Evolutionary conservation across 2,329 filamentous ascomycete genomes (phyloP).

Genomic region (Pestalotiopsis sp.): DNA sequence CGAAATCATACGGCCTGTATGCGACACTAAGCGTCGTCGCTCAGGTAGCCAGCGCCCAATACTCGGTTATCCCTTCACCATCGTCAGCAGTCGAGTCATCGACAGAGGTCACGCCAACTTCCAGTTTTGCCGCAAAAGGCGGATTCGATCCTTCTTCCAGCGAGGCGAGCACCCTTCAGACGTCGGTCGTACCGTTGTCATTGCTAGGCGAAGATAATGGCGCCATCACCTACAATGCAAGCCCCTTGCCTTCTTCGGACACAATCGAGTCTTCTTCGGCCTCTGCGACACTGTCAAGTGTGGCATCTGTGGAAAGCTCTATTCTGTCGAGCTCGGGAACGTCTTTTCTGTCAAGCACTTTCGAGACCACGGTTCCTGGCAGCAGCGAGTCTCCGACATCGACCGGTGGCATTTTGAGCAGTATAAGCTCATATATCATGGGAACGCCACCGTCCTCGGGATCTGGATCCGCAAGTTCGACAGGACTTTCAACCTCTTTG

Average conservation of each 20-base stretch:
- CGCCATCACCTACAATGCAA: neutral
- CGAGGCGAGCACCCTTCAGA: neutral
- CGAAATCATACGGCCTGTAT: conserved; percentile 10
- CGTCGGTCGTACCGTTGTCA: neutral
- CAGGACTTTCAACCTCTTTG: neutral
- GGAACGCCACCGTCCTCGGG: conserved; percentile 20
- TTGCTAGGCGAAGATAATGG: neutral
- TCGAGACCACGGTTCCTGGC: neutral
- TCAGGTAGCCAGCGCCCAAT: neutral
- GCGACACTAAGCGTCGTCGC: neutral
- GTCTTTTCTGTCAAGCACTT: neutral
- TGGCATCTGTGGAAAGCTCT: too few relatives aligned
- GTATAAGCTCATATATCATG: conserved; percentile 29
- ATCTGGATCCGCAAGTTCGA: neutral
- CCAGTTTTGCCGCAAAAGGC: neutral
- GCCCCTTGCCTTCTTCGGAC: neutral
- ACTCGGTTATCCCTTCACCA: neutral
- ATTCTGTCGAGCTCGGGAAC: neutral
- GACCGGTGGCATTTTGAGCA: conserved; percentile 28
- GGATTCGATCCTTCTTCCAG: neutral
- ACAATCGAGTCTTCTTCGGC: neutral
- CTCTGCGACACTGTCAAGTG: neutral
- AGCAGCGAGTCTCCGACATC: neutral
- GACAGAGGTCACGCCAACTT: neutral
- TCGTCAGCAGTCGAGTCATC: neutral